Percentiles rank a stretch among this genome's conserved stretches.
These are phyloP conservation scores for Hibiscus trionum DNA, from an alignment of 345 rosid species.

Conservation along the genomic window DNA sequence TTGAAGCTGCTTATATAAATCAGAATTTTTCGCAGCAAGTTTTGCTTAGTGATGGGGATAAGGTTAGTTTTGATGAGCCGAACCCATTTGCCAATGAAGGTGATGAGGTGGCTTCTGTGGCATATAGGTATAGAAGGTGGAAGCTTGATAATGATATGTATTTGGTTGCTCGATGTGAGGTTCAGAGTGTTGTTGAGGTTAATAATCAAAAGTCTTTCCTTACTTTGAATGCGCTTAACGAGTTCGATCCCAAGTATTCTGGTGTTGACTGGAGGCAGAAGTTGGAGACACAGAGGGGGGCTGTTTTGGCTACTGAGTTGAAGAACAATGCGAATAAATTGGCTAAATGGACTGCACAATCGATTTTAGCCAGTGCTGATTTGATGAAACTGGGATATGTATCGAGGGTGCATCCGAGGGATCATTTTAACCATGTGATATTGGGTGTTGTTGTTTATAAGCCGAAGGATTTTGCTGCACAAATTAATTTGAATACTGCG, in stretches of 20 bases:
- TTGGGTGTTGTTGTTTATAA: conserved; percentile 82
- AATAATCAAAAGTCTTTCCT: conserved; percentile 73
- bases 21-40: conserved; percentile 90
- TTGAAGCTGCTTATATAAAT: conserved; percentile 82
- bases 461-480: conserved; percentile 85
- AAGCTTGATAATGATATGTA: no score
- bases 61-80: conserved; percentile 77
- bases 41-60: conserved; percentile 72
- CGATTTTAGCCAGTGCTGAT: conserved; percentile 82
- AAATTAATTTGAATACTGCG: conserved; percentile 74
- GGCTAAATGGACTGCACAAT: conserved; percentile 98
- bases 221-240: conserved; percentile 93
- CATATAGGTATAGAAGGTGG: no score
- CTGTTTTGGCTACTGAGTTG: conserved; percentile 89
- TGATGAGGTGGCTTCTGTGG: no score
- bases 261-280: conserved; percentile 99
- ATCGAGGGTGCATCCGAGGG: conserved; percentile 95
- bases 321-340: conserved; percentile 93
- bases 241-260: conserved; percentile 92
- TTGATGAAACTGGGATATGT: conserved; percentile 97
- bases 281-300: conserved; percentile 98
- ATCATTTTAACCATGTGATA: conserved; percentile 93
- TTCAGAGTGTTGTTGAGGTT: conserved; percentile 73
- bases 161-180: conserved; percentile 89
- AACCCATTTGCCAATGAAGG: conserved; percentile 24